These are phyloP conservation scores for Conringia planisiliqua DNA, from an alignment of 345 rosid genomes.

Conservation along the genomic window DNA sequence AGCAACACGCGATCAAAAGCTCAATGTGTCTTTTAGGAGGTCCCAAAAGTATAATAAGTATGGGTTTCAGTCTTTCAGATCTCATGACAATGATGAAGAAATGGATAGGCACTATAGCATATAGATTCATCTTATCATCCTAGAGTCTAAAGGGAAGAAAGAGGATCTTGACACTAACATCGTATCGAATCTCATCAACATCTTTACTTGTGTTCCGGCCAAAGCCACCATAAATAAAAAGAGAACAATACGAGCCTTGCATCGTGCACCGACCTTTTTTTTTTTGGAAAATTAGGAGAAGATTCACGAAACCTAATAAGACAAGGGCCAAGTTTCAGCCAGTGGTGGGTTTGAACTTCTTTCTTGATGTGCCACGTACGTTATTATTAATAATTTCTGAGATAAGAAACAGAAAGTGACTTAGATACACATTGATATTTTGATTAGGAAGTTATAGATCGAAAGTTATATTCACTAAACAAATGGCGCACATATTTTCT, in stretches of 20 bases:
- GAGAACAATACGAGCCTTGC: constrained; percentile 26
- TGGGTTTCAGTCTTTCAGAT: constrained; percentile 31
- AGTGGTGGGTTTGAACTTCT: constrained; percentile 17
- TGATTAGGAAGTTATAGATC: background rate
- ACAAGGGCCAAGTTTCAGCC: constrained; percentile 12
- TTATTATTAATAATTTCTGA: background rate
- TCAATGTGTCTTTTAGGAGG: constrained; percentile 25
- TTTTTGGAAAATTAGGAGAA: background rate
- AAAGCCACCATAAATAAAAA: constrained; percentile 20
- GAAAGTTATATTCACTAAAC: constrained; percentile 3
- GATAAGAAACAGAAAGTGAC: background rate
- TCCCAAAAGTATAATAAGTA: constrained; percentile 23
- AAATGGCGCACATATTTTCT: background rate
- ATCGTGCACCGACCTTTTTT: constrained; percentile 30
- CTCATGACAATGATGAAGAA: constrained; percentile 28
- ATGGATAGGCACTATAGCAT: constrained; percentile 37
- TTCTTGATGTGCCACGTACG: constrained; percentile 12
- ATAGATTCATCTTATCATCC: constrained; percentile 37
- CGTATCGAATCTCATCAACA: constrained; percentile 29
- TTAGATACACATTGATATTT: background rate
- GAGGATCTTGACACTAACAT: constrained; percentile 27
- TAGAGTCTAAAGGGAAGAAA: constrained; percentile 6
- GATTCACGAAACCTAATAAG: constrained; percentile 28
- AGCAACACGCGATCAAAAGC: constrained; percentile 26
- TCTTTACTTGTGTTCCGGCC: constrained; percentile 13